A percentile compares a stretch with the other conserved stretches of the same genome.
Evolutionary conservation across 2,329 filamentous ascomycete genomes (phyloP).

Genomic region (Aschersonia sp.): DNA sequence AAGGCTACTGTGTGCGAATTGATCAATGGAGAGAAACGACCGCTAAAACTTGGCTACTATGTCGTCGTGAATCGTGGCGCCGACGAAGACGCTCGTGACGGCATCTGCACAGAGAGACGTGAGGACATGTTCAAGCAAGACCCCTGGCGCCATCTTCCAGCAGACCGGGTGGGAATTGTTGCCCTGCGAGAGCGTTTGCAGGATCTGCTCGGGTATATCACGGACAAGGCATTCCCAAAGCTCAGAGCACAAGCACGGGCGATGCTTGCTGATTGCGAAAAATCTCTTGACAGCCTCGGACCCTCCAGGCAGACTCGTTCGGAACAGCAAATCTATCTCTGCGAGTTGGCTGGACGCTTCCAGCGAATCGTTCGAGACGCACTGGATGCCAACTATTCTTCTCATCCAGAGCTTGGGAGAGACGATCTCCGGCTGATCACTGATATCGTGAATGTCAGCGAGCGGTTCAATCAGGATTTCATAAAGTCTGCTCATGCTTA

Average conservation of each 20-base stretch:
- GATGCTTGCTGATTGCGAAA: constrained; percentile 3
- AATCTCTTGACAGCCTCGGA: background rate
- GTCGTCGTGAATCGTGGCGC: constrained; percentile 32
- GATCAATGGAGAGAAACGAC: constrained; percentile 22
- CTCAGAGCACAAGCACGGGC: constrained; percentile 16
- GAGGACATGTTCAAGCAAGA: constrained; percentile 25
- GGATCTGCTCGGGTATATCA: constrained; percentile 23
- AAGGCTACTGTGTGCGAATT: constrained; percentile 25
- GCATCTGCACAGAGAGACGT: constrained; percentile 16
- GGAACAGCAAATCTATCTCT: constrained; percentile 1
- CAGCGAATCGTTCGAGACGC: background rate
- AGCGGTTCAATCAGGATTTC: constrained; percentile 56
- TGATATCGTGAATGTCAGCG: constrained; percentile 44
- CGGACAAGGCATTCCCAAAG: constrained; percentile 22
- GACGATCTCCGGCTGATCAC: constrained; percentile 1
- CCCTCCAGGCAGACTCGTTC: background rate
- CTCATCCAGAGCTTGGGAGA: background rate
- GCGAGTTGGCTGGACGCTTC: background rate
- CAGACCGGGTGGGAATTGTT: constrained; percentile 16
- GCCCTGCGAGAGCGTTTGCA: constrained; percentile 20
- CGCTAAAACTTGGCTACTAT: constrained; percentile 31
- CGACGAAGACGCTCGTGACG: constrained; percentile 19
- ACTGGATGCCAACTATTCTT: constrained; percentile 1
- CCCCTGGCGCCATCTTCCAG: constrained; percentile 6
- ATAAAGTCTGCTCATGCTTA: background rate